phyloP scores from a whole-genome alignment of 306 rosid species.

The Cyamopsis tetragonoloba region DNA sequence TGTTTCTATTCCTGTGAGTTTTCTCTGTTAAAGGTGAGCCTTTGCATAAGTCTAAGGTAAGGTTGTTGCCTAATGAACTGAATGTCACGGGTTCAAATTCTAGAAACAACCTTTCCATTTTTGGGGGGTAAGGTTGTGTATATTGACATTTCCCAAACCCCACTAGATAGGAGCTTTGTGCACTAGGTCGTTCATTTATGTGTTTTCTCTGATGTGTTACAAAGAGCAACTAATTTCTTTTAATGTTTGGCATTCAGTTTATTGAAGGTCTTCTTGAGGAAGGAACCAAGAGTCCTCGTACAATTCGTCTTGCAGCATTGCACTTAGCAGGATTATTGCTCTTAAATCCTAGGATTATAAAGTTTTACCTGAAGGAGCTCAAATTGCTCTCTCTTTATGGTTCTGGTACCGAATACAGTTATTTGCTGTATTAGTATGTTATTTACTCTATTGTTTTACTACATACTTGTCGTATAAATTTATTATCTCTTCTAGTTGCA shows the following conservation, averaged over 20 bases:
- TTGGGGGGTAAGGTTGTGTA: no score
- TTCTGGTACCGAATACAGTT: conserved; percentile 54
- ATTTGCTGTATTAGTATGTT: background rate
- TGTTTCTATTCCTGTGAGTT: conserved; percentile 16
- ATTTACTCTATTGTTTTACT: conserved; percentile 1
- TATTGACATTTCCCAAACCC: no score
- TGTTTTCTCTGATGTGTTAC: conserved; percentile 9
- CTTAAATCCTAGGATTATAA: conserved; percentile 68
- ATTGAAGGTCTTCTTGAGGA: conserved; percentile 78
- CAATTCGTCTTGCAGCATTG: conserved; percentile 95
- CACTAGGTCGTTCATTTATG: no score
- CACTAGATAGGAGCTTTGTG: no score
- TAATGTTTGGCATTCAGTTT: conserved; percentile 45
- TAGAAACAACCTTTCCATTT: no score
- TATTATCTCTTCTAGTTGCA: conserved; percentile 61
- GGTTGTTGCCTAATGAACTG: no score
- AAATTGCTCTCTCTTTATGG: conserved; percentile 82
- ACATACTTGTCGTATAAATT: conserved; percentile 6
- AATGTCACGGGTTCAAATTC: no score
- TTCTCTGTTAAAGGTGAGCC: no score
- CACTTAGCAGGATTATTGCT: conserved; percentile 90
- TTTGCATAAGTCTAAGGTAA: no score
- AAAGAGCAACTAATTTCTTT: conserved; percentile 18
- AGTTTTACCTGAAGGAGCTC: conserved; percentile 77
- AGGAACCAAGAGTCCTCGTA: conserved; percentile 93